Percentiles rank a stretch among this genome's conserved stretches.
Conservation (phyloP, 768 basidiomycete species). For the Coprinopsis cinerea region DNA sequence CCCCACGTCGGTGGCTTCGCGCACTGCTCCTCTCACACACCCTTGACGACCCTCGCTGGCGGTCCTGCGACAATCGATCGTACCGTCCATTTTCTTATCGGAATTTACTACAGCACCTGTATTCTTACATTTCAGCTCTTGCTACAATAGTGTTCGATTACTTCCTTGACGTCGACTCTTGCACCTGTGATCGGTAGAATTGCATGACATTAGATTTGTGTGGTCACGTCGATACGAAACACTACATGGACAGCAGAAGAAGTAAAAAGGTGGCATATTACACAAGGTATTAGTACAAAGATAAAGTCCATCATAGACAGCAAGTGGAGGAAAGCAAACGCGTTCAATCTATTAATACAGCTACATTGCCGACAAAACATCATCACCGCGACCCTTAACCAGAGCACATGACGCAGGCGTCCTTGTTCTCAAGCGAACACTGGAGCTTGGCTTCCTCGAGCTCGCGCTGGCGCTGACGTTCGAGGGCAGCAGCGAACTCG, state of each 20-base stretch:
- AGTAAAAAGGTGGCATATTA: neutral
- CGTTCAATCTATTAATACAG: no score
- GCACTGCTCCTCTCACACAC: no score
- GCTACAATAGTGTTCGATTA: no score
- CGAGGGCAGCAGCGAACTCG: slow-evolving; percentile 76
- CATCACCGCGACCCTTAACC: slow-evolving; percentile 33
- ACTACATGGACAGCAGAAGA: neutral
- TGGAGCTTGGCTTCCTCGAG: slow-evolving; percentile 73
- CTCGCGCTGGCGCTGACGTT: slow-evolving; percentile 65
- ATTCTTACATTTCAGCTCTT: no score
- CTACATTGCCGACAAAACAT: slow-evolving; percentile 5
- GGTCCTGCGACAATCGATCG: no score
- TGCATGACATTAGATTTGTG: no score
- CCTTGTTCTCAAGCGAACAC: slow-evolving; percentile 91
- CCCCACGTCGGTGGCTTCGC: no score
- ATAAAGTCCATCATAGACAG: neutral
- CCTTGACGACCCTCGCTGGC: no score
- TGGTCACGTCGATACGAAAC: neutral
- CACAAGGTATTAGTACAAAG: neutral
- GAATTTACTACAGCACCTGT: no score
- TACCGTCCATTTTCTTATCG: no score
- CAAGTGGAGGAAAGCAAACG: neutral
- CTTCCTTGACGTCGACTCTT: no score
- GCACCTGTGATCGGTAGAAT: no score
- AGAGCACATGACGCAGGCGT: slow-evolving; percentile 90